phyloP scores from a whole-genome alignment of 768 basidiomycete genomes.

The Phanerodontia chrysosporium region DNA sequence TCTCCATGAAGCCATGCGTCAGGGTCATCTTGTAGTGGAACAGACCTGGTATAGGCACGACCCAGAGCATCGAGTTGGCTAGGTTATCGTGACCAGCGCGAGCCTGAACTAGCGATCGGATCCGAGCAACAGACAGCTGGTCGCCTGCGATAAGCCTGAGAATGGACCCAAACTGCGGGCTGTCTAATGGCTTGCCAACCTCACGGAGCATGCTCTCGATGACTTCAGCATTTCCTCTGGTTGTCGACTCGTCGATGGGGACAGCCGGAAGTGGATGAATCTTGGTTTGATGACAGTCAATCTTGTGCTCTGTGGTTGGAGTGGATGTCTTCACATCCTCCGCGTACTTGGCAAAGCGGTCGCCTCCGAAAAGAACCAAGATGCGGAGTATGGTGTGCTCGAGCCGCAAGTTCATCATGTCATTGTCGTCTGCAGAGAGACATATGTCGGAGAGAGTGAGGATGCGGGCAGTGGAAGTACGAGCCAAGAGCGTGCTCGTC shows the following conservation, averaged over 20 bases:
- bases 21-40: conserved; percentile 37
- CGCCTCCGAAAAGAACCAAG: too few species aligned
- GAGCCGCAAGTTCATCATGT: too few species aligned
- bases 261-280: conserved; percentile 28
- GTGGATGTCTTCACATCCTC: too few species aligned
- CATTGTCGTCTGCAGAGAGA: too few species aligned
- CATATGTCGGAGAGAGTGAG: too few species aligned
- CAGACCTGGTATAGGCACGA: conserved; percentile 28
- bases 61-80: conserved; percentile 20
- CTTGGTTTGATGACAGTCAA: conserved; percentile 26
- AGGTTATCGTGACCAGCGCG: conserved; percentile 31
- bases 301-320: too few species aligned
- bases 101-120: conserved; percentile 26
- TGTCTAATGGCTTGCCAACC: conserved; percentile 16
- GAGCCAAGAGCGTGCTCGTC: too few species aligned
- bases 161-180: not conserved
- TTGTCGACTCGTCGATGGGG: conserved; percentile 35
- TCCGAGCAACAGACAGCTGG: conserved; percentile 33
- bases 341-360: too few species aligned
- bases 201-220: conserved; percentile 24
- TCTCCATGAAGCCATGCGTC: conserved; percentile 25
- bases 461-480: too few species aligned
- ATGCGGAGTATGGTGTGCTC: too few species aligned
- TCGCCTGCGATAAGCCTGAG: conserved; percentile 27
- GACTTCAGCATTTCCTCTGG: conserved; percentile 33